These are phyloP conservation scores for Agrocybe praecox DNA, from an alignment of 768 basidiomycete species.

Conservation along the genomic window DNA sequence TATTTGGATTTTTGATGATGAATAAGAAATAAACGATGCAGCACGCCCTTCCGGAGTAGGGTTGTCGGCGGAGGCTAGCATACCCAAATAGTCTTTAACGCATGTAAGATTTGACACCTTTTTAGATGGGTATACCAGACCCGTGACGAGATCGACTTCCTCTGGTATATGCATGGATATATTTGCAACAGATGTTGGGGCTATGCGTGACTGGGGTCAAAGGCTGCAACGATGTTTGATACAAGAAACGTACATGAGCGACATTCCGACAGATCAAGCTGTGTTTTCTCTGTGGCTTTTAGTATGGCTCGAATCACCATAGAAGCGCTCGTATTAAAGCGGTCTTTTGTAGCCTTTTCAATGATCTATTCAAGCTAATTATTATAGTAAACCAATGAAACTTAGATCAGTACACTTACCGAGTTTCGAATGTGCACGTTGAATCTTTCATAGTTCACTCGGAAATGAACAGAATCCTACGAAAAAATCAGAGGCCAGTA, in stretches of 20 bases:
- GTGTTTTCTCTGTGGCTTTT: constrained; percentile 67
- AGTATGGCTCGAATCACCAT: constrained; percentile 72
- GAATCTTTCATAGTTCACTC: constrained; percentile 89
- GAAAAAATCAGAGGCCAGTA: constrained; percentile 10
- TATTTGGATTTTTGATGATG: constrained; percentile 73
- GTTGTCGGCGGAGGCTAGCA: constrained; percentile 82
- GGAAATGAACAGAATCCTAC: constrained; percentile 76
- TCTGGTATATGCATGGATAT: constrained; percentile 67
- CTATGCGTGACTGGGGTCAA: constrained; percentile 34
- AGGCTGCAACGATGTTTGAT: not conserved
- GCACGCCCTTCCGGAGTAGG: constrained; percentile 72
- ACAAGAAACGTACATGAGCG: constrained; percentile 54
- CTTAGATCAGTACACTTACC: constrained; percentile 36
- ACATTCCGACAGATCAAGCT: constrained; percentile 59
- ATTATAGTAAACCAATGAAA: constrained; percentile 11
- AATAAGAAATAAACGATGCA: constrained; percentile 71
- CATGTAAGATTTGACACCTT: constrained; percentile 61
- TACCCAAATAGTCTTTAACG: constrained; percentile 80
- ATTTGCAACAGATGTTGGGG: constrained; percentile 65
- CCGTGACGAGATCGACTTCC: constrained; percentile 59
- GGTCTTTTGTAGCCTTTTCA: constrained; percentile 71
- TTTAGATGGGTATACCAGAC: constrained; percentile 57
- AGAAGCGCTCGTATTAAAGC: constrained; percentile 78
- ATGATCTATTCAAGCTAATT: constrained; percentile 61
- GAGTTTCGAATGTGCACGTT: constrained; percentile 86